A percentile compares a stretch with the other conserved stretches of the same genome.
These are phyloP conservation scores for Solanum sejunctum DNA, from an alignment of 257 asterid genomes.

Conservation along the genomic window DNA sequence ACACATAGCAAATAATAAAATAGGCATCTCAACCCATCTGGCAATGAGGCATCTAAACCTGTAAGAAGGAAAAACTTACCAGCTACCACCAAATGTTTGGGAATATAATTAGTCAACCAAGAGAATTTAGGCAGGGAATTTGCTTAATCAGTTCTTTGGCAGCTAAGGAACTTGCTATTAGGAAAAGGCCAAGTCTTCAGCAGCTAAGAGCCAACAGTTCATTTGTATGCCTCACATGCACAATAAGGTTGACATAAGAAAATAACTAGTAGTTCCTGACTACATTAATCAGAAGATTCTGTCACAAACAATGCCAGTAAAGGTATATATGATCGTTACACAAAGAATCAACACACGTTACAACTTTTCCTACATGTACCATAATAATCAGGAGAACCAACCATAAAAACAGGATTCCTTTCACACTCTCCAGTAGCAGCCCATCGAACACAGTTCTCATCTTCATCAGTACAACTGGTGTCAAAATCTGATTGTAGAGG, in stretches of 20 bases:
- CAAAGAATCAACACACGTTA: conserved; percentile 33
- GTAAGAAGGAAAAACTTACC: not conserved
- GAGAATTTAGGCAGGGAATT: not conserved
- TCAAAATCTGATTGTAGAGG: conserved; percentile 7
- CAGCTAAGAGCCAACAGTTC: not conserved
- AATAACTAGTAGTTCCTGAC: not conserved
- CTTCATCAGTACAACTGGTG: conserved; percentile 61
- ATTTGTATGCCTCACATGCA: not conserved
- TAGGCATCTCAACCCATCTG: not conserved
- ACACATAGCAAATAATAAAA: not conserved
- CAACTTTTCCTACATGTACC: conserved; percentile 95
- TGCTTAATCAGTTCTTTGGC: not conserved
- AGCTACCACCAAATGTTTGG: not conserved
- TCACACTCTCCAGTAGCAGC: conserved; percentile 82
- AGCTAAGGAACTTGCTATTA: not conserved
- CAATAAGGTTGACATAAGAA: not conserved
- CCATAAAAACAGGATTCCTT: conserved; percentile 66
- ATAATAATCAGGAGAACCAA: conserved; percentile 76
- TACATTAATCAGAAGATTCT: not conserved
- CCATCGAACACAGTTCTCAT: conserved; percentile 70
- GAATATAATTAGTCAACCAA: not conserved
- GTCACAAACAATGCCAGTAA: not conserved
- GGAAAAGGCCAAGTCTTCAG: not conserved
- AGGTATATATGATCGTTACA: not conserved
- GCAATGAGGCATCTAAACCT: not conserved